Conservation (phyloP, 768 basidiomycete genomes). For the Leccinum imitatum region DNA sequence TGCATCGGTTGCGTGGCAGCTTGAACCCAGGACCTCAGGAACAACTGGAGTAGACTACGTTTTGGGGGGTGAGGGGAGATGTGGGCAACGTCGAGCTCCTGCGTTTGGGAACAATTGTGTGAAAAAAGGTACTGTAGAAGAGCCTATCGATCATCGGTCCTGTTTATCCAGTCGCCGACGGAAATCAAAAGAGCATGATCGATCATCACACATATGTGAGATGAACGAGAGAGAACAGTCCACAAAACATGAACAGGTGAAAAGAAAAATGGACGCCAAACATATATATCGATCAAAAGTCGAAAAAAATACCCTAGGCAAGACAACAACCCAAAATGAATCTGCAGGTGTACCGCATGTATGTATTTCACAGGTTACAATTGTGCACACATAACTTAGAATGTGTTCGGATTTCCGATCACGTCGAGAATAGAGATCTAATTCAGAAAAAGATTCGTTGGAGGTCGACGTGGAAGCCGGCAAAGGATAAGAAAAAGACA, state of each 20-base stretch:
- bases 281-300: neutral
- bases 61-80: neutral
- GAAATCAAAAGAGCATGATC: neutral
- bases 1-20: neutral
- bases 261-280: neutral
- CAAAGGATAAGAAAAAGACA: slow-evolving; percentile 4
- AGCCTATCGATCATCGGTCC: too few species aligned
- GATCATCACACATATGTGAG: neutral
- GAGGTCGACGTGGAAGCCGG: neutral
- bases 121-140: too few species aligned
- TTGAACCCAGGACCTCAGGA: neutral
- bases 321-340: neutral
- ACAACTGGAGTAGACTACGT: neutral
- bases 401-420: neutral
- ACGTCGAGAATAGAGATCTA: slow-evolving; percentile 2
- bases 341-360: neutral
- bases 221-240: neutral
- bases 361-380: neutral
- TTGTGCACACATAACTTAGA: neutral
- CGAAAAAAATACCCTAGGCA: neutral
- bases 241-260: neutral
- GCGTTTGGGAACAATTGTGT: too few species aligned
- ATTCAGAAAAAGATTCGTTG: neutral
- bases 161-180: neutral
- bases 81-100: neutral